Conservation (phyloP, 2,329 filamentous ascomycete genomes). For the Fusarium xyrophilum region DNA sequence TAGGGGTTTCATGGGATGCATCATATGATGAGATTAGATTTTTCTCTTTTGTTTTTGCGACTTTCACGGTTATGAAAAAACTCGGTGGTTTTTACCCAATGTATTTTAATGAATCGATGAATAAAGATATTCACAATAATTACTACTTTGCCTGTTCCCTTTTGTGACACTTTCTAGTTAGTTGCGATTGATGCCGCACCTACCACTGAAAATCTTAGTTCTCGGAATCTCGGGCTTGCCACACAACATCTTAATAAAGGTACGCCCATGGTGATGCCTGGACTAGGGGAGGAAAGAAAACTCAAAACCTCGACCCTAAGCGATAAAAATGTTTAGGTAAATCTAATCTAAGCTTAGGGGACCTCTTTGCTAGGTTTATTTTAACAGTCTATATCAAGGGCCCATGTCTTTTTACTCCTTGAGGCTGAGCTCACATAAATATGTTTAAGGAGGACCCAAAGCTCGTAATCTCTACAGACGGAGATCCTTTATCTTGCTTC, state of each 20-base stretch:
- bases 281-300: background rate
- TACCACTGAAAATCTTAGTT: fast-evolving
- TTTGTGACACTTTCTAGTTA: background rate
- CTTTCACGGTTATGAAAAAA: constrained; percentile 53
- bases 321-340: background rate
- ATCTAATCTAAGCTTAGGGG: background rate
- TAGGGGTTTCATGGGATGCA: constrained; percentile 45
- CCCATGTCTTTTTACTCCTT: background rate
- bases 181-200: no score
- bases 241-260: background rate
- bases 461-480: background rate
- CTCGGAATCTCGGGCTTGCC: background rate
- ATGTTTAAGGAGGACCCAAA: background rate
- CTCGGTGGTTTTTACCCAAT: constrained; percentile 48
- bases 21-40: constrained; percentile 51
- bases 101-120: constrained; percentile 52
- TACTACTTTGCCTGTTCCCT: background rate
- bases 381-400: background rate
- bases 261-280: background rate
- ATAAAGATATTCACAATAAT: constrained; percentile 40
- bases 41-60: constrained; percentile 45
- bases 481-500: no score
- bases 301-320: background rate
- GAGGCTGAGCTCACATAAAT: background rate
- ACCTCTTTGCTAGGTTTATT: background rate